These are phyloP conservation scores for Spathaspora girioi DNA, from an alignment of 805 yeast genomes.

Conservation along the genomic window DNA sequence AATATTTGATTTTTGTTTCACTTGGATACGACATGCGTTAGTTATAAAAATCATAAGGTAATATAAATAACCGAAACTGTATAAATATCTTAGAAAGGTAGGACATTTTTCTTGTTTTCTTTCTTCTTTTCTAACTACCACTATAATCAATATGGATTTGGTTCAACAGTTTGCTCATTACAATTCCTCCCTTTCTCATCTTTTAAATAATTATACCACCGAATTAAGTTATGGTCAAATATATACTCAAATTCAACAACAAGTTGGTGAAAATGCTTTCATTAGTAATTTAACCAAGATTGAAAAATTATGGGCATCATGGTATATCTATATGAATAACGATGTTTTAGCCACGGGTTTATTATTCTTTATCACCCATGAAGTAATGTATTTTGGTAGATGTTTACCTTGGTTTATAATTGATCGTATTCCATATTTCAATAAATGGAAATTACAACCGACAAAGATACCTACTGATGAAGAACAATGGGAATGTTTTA, in stretches of 20 bases:
- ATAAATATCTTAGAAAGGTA: background rate
- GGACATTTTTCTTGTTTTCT: background rate
- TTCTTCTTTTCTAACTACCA: background rate
- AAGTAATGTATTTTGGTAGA: slow-evolving; percentile 85
- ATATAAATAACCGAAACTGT: background rate
- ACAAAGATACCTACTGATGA: slow-evolving; percentile 71
- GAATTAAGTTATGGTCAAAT: slow-evolving; percentile 1
- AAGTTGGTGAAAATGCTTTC: slow-evolving; percentile 1
- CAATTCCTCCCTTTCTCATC: slow-evolving; percentile 1
- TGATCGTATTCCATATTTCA: slow-evolving; percentile 82
- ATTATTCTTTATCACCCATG: slow-evolving; percentile 78
- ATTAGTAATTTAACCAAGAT: slow-evolving; percentile 22
- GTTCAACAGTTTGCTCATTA: slow-evolving; percentile 1
- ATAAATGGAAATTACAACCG: slow-evolving; percentile 85
- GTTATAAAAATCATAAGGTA: background rate
- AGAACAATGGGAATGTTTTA: slow-evolving; percentile 93
- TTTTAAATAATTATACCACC: slow-evolving; percentile 1
- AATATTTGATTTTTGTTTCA: background rate
- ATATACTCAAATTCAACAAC: slow-evolving; percentile 3
- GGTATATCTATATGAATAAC: slow-evolving; percentile 80
- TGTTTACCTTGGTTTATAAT: slow-evolving; percentile 89
- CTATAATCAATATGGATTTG: slow-evolving; percentile 1
- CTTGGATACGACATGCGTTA: background rate
- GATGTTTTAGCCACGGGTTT: slow-evolving; percentile 92
- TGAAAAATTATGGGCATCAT: slow-evolving; percentile 85